Percentiles rank a stretch among this genome's conserved stretches.
Conservation (phyloP, 23 red algal species). For the Pyropia haitanensis region DNA sequence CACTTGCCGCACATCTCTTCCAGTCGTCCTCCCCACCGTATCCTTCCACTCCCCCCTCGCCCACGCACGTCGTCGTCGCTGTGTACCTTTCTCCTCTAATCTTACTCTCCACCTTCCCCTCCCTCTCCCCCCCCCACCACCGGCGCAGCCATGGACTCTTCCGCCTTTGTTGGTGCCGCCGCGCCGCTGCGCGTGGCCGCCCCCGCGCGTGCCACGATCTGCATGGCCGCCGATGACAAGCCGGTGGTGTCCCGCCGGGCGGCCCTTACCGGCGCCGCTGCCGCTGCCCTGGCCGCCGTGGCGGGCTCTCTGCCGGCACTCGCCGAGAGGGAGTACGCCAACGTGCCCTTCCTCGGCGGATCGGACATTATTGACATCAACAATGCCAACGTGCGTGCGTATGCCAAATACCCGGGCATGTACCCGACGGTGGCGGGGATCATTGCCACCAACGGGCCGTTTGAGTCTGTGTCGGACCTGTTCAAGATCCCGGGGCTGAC, state of each 20-base stretch:
- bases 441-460: constrained; percentile 88
- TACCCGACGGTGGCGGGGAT: constrained; percentile 80
- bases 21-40: too few species aligned
- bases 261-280: constrained; percentile 17
- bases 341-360: constrained; percentile 79
- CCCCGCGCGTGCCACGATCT: too few species aligned
- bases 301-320: constrained; percentile 7
- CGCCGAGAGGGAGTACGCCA: constrained; percentile 81
- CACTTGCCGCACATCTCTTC: too few species aligned
- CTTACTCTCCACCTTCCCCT: too few species aligned
- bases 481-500: constrained; percentile 60
- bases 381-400: constrained; percentile 97
- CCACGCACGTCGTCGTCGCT: too few species aligned
- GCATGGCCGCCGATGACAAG: too few species aligned
- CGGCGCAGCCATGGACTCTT: too few species aligned
- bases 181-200: too few species aligned
- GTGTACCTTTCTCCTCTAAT: too few species aligned
- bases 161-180: too few species aligned
- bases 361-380: constrained; percentile 90
- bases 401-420: constrained; percentile 70
- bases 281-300: constrained; percentile 27
- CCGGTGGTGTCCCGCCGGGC: background rate
- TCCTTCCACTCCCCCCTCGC: too few species aligned
- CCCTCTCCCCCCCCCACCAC: too few species aligned
- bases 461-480: constrained; percentile 73